Conservation (phyloP, 140 eudicot species). For the Bidens hawaiensis region DNA sequence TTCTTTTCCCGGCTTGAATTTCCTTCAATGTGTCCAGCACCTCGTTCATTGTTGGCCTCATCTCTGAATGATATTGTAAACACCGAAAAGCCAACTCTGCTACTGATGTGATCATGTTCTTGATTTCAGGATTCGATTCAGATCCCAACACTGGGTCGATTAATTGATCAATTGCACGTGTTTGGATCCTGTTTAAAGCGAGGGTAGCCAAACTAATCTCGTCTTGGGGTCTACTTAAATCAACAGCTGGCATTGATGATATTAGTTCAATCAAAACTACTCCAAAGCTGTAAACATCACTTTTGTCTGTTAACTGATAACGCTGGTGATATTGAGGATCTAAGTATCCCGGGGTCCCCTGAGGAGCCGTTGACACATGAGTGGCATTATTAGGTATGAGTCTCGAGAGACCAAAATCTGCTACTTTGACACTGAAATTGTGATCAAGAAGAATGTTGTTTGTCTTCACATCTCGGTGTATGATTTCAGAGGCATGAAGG, state of each 20-base stretch:
- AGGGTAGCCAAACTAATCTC: conserved; percentile 68
- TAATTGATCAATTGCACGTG: conserved; percentile 39
- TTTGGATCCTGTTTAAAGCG: conserved; percentile 55
- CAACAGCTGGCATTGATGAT: conserved; percentile 75
- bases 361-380: conserved; percentile 76
- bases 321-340: conserved; percentile 70
- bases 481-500: conserved; percentile 62
- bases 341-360: conserved; percentile 79
- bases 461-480: conserved; percentile 75
- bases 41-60: conserved; percentile 67
- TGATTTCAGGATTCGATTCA: conserved; percentile 30
- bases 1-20: conserved; percentile 20
- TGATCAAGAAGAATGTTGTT: conserved; percentile 62
- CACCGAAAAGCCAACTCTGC: conserved; percentile 61
- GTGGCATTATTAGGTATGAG: conserved; percentile 54
- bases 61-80: conserved; percentile 54
- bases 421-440: conserved; percentile 61
- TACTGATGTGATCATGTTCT: conserved; percentile 50
- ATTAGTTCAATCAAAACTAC: conserved; percentile 72
- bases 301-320: conserved; percentile 66
- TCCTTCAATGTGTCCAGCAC: conserved; percentile 36
- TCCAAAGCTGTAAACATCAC: conserved; percentile 81
- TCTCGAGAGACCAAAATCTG: conserved; percentile 79
- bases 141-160: conserved; percentile 48
- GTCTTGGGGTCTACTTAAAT: conserved; percentile 45